Evolutionary conservation across 495 filamentous ascomycete species (phyloP).

Genomic region (Penicillium soppii): DNA sequence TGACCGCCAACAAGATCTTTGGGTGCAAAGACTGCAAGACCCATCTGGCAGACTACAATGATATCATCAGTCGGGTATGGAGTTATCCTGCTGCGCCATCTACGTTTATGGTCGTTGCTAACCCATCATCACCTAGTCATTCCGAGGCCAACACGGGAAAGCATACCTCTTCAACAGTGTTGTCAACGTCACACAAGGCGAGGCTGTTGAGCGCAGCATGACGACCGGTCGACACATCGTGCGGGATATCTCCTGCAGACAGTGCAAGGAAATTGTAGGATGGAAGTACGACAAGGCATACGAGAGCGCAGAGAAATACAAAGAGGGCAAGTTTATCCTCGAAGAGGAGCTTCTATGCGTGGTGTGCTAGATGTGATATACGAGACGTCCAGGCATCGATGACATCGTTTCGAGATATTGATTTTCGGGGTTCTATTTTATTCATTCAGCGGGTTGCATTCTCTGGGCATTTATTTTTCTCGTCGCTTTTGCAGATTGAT

Average conservation of each 20-base stretch:
- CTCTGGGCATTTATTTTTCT: slow-evolving; percentile 1
- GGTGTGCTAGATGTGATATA: slow-evolving; percentile 54
- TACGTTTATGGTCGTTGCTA: slow-evolving; percentile 8
- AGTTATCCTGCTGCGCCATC: slow-evolving; percentile 7
- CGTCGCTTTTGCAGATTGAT: neutral
- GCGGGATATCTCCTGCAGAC: slow-evolving; percentile 83
- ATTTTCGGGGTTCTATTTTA: neutral
- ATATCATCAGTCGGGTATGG: slow-evolving; percentile 88
- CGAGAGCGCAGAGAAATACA: slow-evolving; percentile 91
- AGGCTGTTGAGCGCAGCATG: slow-evolving; percentile 92
- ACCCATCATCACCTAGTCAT: slow-evolving; percentile 64
- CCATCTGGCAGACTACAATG: slow-evolving; percentile 90
- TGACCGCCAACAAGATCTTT: slow-evolving; percentile 85
- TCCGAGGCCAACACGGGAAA: slow-evolving; percentile 97
- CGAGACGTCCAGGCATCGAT: too few relatives aligned
- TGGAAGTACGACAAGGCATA: slow-evolving; percentile 99
- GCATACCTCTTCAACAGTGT: slow-evolving; percentile 94
- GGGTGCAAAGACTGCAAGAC: slow-evolving; percentile 96
- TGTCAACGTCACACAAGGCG: slow-evolving; percentile 80
- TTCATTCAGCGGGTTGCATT: slow-evolving; percentile 1
- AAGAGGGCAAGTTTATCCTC: slow-evolving; percentile 96
- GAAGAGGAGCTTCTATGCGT: slow-evolving; percentile 88
- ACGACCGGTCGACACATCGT: slow-evolving; percentile 96
- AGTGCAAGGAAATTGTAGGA: slow-evolving; percentile 88
- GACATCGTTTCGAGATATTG: neutral